Evolutionary conservation across 73 alveolate species (phyloP).

Genomic region (Paramecium sexaurelia): DNA sequence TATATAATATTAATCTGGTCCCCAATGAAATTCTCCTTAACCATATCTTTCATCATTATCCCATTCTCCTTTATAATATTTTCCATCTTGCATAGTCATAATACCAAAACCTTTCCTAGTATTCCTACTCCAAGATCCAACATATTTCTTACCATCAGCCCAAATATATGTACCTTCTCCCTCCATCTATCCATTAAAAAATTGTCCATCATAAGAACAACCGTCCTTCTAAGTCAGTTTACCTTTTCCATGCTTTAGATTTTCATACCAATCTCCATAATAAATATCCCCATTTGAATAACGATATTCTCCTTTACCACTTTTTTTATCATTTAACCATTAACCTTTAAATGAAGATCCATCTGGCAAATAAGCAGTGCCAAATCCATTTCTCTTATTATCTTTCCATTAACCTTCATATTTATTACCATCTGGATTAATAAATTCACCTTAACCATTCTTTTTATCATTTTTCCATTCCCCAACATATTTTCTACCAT

Average conservation of each 20-base stretch:
- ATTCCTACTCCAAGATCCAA: slow-evolving; percentile 47
- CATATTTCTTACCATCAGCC: slow-evolving; percentile 26
- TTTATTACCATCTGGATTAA: slow-evolving; percentile 57
- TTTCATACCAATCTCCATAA: slow-evolving; percentile 76
- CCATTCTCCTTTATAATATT: slow-evolving; percentile 63
- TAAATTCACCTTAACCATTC: slow-evolving; percentile 83
- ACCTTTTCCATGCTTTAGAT: slow-evolving; percentile 71
- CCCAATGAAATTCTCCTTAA: slow-evolving; percentile 60
- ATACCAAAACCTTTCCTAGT: slow-evolving; percentile 47
- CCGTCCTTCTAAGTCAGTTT: slow-evolving; percentile 73
- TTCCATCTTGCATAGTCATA: slow-evolving; percentile 29
- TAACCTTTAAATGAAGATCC: slow-evolving; percentile 65
- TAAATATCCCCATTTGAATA: slow-evolving; percentile 71
- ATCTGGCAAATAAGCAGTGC: slow-evolving; percentile 32
- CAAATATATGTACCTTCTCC: slow-evolving; percentile 57
- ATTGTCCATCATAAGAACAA: slow-evolving; percentile 69
- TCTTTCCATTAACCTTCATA: slow-evolving; percentile 63
- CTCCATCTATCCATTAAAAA: slow-evolving; percentile 54
- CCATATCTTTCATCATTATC: slow-evolving; percentile 56
- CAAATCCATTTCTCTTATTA: slow-evolving; percentile 56
- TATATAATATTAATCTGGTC: background rate
- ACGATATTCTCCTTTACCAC: slow-evolving; percentile 66
- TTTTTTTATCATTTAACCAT: slow-evolving; percentile 66
- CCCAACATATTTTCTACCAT: slow-evolving; percentile 76
- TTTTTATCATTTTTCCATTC: slow-evolving; percentile 75